phyloP scores from a whole-genome alignment of 2,329 filamentous ascomycete species.

The Penicillium thymicola region DNA sequence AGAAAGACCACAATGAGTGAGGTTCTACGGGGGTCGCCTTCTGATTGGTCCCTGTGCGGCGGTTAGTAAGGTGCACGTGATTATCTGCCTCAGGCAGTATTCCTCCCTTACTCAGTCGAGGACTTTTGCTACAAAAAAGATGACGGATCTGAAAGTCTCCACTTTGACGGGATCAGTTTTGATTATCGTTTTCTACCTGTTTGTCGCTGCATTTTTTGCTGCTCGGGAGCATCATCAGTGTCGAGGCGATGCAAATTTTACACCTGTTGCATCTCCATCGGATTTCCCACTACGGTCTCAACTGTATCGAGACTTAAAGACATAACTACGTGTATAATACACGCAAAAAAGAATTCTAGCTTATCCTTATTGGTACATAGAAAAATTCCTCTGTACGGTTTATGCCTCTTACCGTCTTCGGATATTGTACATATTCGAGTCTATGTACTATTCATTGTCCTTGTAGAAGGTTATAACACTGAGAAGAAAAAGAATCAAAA shows the following conservation, averaged over 20 bases:
- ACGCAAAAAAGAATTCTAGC: not conserved
- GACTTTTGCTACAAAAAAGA: not conserved
- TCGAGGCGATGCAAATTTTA: not conserved
- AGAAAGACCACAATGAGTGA: conserved; percentile 17
- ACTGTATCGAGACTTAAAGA: not conserved
- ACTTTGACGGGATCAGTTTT: not conserved
- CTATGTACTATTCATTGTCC: not conserved
- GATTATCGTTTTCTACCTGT: not conserved
- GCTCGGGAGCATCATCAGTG: not conserved
- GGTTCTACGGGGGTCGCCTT: conserved; percentile 14
- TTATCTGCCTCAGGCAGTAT: conserved; percentile 6
- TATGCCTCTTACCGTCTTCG: not conserved
- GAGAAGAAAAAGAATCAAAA: not conserved
- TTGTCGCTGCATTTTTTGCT: not conserved
- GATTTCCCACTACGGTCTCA: not conserved
- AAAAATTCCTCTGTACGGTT: not conserved
- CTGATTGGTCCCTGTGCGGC: conserved; percentile 17
- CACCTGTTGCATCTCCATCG: not conserved
- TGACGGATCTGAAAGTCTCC: not conserved
- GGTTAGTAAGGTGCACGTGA: conserved; percentile 16
- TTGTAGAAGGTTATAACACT: not conserved
- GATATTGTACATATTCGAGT: not conserved
- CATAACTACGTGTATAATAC: not conserved
- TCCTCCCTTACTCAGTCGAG: not conserved
- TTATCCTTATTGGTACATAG: not conserved